Evolutionary conservation across 2,329 filamentous ascomycete species (phyloP).

Genomic region (Setomelanomma holmii): DNA sequence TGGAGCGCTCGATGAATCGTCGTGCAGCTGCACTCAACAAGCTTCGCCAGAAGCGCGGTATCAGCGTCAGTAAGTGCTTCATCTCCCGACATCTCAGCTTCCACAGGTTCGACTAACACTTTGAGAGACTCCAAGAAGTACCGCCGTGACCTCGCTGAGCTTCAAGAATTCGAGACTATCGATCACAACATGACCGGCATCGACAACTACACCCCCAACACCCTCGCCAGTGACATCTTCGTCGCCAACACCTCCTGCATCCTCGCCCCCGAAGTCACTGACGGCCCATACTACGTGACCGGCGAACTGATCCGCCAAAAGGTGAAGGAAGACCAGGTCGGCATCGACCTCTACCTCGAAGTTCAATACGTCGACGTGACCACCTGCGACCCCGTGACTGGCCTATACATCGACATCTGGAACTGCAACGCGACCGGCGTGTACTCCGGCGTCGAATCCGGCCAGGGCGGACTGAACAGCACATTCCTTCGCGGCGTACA

Average conservation of each 20-base stretch:
- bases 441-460: slow-evolving; percentile 55
- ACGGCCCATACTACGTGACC: slow-evolving; percentile 46
- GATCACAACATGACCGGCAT: slow-evolving; percentile 40
- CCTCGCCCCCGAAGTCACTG: slow-evolving; percentile 31
- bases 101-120: background rate
- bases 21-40: slow-evolving; percentile 23
- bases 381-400: slow-evolving; percentile 58
- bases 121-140: background rate
- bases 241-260: slow-evolving; percentile 32
- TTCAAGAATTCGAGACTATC: slow-evolving; percentile 37
- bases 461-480: slow-evolving; percentile 40
- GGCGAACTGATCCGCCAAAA: slow-evolving; percentile 59
- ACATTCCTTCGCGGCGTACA: slow-evolving; percentile 58
- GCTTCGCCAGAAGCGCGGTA: slow-evolving; percentile 35
- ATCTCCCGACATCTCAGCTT: background rate
- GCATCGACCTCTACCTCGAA: slow-evolving; percentile 58
- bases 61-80: slow-evolving; percentile 21
- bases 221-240: slow-evolving; percentile 23
- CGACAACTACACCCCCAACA: slow-evolving; percentile 9
- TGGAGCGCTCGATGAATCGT: slow-evolving; percentile 26
- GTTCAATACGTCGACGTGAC: slow-evolving; percentile 60
- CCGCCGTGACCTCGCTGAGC: slow-evolving; percentile 30
- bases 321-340: slow-evolving; percentile 54
- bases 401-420: slow-evolving; percentile 61
- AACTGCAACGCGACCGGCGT: slow-evolving; percentile 41